Evolutionary conservation across 2,329 filamentous ascomycete genomes (phyloP).

Genomic region (Ceratocystis variospora): DNA sequence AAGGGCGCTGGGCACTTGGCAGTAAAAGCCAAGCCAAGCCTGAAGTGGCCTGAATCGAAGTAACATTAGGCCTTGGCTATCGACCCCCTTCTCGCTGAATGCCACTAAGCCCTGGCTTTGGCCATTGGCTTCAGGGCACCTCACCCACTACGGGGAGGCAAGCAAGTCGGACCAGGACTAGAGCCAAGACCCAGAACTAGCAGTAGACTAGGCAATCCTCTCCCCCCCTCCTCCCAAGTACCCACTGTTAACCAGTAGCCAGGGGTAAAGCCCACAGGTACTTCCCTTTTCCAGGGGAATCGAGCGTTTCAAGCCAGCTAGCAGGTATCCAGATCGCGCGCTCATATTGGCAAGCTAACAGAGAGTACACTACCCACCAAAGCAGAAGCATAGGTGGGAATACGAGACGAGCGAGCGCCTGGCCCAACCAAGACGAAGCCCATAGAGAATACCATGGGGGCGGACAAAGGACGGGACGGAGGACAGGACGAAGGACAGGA

Average conservation of each 20-base stretch:
- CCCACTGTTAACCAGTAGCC: slow-evolving; percentile 4
- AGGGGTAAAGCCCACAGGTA: slow-evolving; percentile 8
- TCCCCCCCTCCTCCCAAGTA: neutral
- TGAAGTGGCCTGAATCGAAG: too few relatives aligned
- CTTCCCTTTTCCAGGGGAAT: neutral
- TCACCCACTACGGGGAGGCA: too few relatives aligned
- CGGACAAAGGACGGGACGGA: too few relatives aligned
- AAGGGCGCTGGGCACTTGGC: too few relatives aligned
- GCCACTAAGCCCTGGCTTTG: neutral
- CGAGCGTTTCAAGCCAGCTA: neutral
- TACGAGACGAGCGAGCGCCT: neutral
- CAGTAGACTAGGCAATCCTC: neutral
- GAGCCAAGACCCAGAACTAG: too few relatives aligned
- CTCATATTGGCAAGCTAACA: slow-evolving; percentile 26
- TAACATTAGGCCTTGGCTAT: too few relatives aligned
- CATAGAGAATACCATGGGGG: neutral
- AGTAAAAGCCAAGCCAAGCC: too few relatives aligned
- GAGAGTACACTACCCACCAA: neutral
- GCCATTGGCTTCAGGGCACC: neutral
- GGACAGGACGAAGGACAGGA: too few relatives aligned
- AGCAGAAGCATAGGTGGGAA: neutral
- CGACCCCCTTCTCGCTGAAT: neutral
- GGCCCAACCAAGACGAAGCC: neutral
- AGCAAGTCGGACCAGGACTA: too few relatives aligned
- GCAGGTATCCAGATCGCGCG: slow-evolving; percentile 12